Percentiles rank a stretch among this genome's conserved stretches.
These are phyloP conservation scores for Boletus speciosus DNA, from an alignment of 768 basidiomycete genomes.

Conservation along the genomic window DNA sequence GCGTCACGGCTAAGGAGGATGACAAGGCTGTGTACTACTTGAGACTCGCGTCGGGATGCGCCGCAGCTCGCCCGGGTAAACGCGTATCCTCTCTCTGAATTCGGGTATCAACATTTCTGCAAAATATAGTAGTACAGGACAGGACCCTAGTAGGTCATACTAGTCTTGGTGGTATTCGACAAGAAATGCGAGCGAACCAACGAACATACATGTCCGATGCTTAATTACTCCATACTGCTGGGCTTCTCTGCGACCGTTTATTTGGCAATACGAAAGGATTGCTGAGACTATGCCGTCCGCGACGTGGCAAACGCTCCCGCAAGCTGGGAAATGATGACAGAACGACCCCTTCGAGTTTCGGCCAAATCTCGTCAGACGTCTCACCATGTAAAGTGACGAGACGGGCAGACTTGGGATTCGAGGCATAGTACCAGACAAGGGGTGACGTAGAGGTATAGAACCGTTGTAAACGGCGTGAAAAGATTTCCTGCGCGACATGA, in stretches of 20 bases:
- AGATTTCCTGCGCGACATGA: slow-evolving; percentile 55
- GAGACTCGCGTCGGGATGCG: background rate
- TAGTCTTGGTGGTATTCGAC: background rate
- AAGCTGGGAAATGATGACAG: slow-evolving; percentile 55
- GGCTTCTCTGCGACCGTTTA: slow-evolving; percentile 8
- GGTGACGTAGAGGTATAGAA: slow-evolving; percentile 83
- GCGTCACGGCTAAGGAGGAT: background rate
- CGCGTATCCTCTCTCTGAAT: no score
- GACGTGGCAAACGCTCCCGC: slow-evolving; percentile 46
- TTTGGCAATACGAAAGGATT: slow-evolving; percentile 46
- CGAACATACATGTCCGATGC: background rate
- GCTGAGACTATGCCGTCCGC: slow-evolving; percentile 50
- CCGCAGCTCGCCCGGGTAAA: background rate
- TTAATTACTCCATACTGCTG: slow-evolving; percentile 18
- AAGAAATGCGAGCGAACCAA: slow-evolving; percentile 1
- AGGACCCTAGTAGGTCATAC: slow-evolving; percentile 3
- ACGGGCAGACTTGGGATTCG: slow-evolving; percentile 38
- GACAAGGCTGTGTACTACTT: slow-evolving; percentile 11
- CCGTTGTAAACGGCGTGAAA: slow-evolving; percentile 67
- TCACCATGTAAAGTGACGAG: slow-evolving; percentile 61
- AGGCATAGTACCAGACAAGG: slow-evolving; percentile 67
- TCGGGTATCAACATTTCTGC: background rate
- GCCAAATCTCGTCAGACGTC: slow-evolving; percentile 91
- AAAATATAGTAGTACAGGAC: slow-evolving; percentile 11
- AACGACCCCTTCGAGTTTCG: slow-evolving; percentile 64